Base-by-base conservation (phyloP, 371 early-diverging fungal species). In the Fennellomyces sp. region DNA sequence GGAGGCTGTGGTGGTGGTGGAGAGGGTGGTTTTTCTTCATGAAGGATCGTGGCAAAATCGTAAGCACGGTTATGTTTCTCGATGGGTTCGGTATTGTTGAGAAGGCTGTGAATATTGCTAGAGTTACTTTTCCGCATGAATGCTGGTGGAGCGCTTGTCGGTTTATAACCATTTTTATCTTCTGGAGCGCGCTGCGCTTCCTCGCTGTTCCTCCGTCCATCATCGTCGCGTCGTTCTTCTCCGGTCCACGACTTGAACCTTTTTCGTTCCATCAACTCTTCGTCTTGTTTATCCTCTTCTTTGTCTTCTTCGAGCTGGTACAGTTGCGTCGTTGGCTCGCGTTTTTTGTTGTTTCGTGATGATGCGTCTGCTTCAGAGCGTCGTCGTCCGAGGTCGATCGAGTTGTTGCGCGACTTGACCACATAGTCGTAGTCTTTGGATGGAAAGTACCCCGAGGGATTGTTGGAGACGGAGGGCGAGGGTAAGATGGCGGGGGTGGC, bases 61-160 rank as follows among this genome's bases (percentile, higher is more conserved):
- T 54, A 61, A 28, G 63, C 61, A 25, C 62, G 54, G n/a, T 49
- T 27, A 15, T 29, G 45, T 11, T 35, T 26, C 30, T 55, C 26
- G 23, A 41, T 23, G 21, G 26, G 8, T 19, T 39, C 12, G 31
- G 50, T 8, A 50, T 31, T 13, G 30, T 41, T 38, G 19, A 70
- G 42, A 25, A 70, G 25, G 30, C 61, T 64, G 47, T 65, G 66
- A 17, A 70, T 70, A 42, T 47, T 68, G 50, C 61, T 68, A 15
- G 60, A 48, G n/a, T 54, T 50, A 15, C 51, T 56, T 36, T 62
- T 56, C n/a, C 62, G 50, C 23, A 62, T 48, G 5, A 45, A 19
- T 23, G 25, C 21, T 35, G 62, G 36, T 25, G 56, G 50, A 30
- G 51, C 38, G 19, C 41, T 56, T 56, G 13, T 23, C 29, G 51